A percentile compares a stretch with the other conserved stretches of the same genome.
phyloP scores from a whole-genome alignment of 1,284 basidiomycete genomes.

The Trichosporon sp. region DNA sequence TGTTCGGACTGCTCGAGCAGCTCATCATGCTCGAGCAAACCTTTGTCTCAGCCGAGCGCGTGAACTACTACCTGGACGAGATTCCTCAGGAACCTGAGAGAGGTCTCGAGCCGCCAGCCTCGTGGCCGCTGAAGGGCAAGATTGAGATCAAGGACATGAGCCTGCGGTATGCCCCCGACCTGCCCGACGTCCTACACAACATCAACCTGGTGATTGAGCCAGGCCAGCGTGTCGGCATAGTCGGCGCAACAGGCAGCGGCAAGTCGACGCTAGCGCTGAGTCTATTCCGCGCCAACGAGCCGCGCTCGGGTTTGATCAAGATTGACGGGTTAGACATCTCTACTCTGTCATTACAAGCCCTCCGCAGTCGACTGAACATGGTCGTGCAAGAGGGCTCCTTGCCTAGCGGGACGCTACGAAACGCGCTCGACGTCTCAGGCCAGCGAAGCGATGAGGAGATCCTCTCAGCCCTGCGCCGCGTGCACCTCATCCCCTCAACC shows the following conservation, averaged over 20 bases:
- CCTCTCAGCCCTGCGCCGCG: slow-evolving; percentile 55
- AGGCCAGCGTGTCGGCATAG: slow-evolving; percentile 72
- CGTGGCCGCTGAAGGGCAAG: slow-evolving; percentile 63
- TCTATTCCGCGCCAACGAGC: slow-evolving; percentile 67
- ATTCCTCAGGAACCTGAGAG: slow-evolving; percentile 25
- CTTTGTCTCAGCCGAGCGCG: slow-evolving; percentile 47
- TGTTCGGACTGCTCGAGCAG: slow-evolving; percentile 34
- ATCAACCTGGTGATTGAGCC: slow-evolving; percentile 60
- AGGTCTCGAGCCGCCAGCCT: slow-evolving; percentile 46
- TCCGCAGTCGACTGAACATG: slow-evolving; percentile 62
- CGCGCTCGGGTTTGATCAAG: slow-evolving; percentile 58
- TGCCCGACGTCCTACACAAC: slow-evolving; percentile 66
- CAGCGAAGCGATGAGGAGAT: slow-evolving; percentile 52
- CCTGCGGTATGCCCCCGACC: slow-evolving; percentile 62
- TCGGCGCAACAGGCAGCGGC: slow-evolving; percentile 61
- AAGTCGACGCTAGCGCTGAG: slow-evolving; percentile 66
- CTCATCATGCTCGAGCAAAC: slow-evolving; percentile 34
- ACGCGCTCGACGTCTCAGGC: slow-evolving; percentile 56
- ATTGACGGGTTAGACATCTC: slow-evolving; percentile 66
- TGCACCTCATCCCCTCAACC: slow-evolving; percentile 49
- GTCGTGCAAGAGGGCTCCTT: slow-evolving; percentile 44
- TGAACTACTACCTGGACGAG: slow-evolving; percentile 46
- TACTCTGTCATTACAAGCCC: slow-evolving; percentile 55
- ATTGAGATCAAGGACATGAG: slow-evolving; percentile 61
- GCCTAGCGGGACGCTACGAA: slow-evolving; percentile 56